Base-by-base conservation (phyloP, 495 filamentous ascomycete genomes). In the Glonium stellatum region DNA sequence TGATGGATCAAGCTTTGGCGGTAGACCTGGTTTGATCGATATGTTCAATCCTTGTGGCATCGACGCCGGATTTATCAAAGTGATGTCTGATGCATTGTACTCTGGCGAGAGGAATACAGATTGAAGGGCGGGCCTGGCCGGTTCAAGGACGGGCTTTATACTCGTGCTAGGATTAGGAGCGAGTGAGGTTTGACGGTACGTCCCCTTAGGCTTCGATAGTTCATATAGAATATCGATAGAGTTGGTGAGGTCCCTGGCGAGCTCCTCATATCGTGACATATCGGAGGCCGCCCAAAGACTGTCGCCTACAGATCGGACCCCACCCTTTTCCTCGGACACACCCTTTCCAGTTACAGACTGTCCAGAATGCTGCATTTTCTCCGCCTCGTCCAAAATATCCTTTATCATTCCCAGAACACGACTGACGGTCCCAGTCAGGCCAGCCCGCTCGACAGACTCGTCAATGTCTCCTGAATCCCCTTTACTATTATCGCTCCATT, bases 171-270 rank as follows among this genome's bases (percentile, higher is more conserved):
- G 70, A 71, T 75, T 75, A 31, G 71, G 66, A 70, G 80, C 11
- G 74, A 46, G 37, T 12, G 59, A 23, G 19, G 42, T 34, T 46
- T 61, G 47, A 5, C 41, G 46, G 9, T 60, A 70, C 11, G 68
- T 65, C 56, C 73, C 85, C 25, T 88, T 78, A 8, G 89, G 87
- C 48, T 84, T 78, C 6, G 89, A 95, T 12, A 97, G 76, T 58
- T 95, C 89, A 71, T 92, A 95, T 11, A 97, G 80, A 0, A 87
- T 91, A 71, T 97, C 91, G 67, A 96, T 95, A 27, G 86, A 91
- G 11, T 82, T 83, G 3, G 88, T 93, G 57, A 96, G 72, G 58
- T 95, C 89, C 58, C 79, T 81, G 22, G 93, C 76, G 2, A 96
- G 79, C 47, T 87, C 84, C 60, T 84, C 81, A 62, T 86, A 87